These are phyloP conservation scores for Cymbomonas tetramitiformis DNA, from an alignment of 139 green algal species.

Conservation along the genomic window DNA sequence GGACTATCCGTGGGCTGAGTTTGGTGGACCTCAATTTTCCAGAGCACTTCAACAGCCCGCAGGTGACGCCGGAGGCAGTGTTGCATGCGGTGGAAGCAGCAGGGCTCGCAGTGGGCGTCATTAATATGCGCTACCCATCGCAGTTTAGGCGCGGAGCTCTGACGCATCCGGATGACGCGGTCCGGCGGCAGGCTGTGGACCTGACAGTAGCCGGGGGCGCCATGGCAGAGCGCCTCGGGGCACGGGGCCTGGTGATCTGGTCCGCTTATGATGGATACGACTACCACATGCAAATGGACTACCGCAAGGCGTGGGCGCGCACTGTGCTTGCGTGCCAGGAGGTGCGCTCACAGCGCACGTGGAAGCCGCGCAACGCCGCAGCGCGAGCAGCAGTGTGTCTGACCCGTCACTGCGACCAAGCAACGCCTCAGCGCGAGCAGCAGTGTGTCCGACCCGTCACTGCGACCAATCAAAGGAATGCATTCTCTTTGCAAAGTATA, in stretches of 20 bases:
- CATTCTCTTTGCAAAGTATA: too few species aligned
- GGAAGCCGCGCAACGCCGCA: too few species aligned
- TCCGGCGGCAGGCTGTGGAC: constrained; percentile 22
- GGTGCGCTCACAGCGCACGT: constrained; percentile 18
- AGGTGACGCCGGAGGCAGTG: constrained; percentile 9
- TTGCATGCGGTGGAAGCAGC: constrained; percentile 10
- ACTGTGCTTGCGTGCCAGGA: constrained; percentile 24
- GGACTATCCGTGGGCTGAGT: constrained; percentile 24
- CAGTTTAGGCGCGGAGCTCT: constrained; percentile 33
- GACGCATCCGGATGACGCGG: constrained; percentile 24
- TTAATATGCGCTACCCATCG: constrained; percentile 40
- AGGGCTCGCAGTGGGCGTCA: constrained; percentile 24
- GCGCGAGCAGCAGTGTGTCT: too few species aligned
- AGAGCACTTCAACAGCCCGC: constrained; percentile 31
- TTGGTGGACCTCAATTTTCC: constrained; percentile 49
- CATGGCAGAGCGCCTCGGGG: constrained; percentile 30
- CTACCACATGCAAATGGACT: constrained; percentile 42
- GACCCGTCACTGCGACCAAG: too few species aligned
- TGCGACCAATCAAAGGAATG: too few species aligned
- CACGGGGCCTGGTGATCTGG: constrained; percentile 36
- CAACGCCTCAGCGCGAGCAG: too few species aligned
- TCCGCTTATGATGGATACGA: constrained; percentile 45
- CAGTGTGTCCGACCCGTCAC: too few species aligned
- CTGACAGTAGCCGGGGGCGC: constrained; percentile 31
- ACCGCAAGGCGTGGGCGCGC: constrained; percentile 25